phyloP scores from a whole-genome alignment of 1,284 basidiomycete genomes.

The Phlebopus sp. region DNA sequence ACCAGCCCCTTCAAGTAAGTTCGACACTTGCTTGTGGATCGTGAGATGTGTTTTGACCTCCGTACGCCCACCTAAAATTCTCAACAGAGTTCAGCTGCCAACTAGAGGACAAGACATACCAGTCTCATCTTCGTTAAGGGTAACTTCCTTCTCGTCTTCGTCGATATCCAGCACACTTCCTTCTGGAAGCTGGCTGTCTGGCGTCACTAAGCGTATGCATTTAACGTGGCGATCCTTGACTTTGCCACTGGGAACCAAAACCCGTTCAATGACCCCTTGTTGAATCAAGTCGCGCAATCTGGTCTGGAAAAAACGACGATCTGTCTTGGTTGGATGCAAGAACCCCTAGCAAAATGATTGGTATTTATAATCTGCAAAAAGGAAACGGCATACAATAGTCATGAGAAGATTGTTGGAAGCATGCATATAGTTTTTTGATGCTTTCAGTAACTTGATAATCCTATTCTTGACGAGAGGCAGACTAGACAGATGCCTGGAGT shows the following conservation, averaged over 20 bases:
- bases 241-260: constrained; percentile 58
- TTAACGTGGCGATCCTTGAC: constrained; percentile 47
- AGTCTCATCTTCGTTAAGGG: constrained; percentile 18
- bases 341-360: constrained; percentile 54
- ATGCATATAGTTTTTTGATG: constrained; percentile 65
- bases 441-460: constrained; percentile 63
- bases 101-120: constrained; percentile 10
- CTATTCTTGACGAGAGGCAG: constrained; percentile 64
- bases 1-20: constrained; percentile 65
- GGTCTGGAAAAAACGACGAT: constrained; percentile 73
- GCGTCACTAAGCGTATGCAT: constrained; percentile 57
- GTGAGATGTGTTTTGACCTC: constrained; percentile 58
- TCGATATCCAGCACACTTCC: constrained; percentile 37
- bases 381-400: constrained; percentile 52
- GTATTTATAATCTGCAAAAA: constrained; percentile 4
- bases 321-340: constrained; percentile 63
- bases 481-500: constrained; percentile 72
- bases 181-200: constrained; percentile 33
- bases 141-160: constrained; percentile 40
- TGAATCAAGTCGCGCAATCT: constrained; percentile 68
- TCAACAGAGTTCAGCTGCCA: constrained; percentile 1
- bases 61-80: constrained; percentile 20
- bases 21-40: constrained; percentile 72
- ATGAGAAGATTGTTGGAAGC: constrained; percentile 66
- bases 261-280: constrained; percentile 69